A percentile compares a stretch with the other conserved stretches of the same genome.
Conservation (phyloP, 164 flowering plant genomes). For the Euptelea pleiosperma region DNA sequence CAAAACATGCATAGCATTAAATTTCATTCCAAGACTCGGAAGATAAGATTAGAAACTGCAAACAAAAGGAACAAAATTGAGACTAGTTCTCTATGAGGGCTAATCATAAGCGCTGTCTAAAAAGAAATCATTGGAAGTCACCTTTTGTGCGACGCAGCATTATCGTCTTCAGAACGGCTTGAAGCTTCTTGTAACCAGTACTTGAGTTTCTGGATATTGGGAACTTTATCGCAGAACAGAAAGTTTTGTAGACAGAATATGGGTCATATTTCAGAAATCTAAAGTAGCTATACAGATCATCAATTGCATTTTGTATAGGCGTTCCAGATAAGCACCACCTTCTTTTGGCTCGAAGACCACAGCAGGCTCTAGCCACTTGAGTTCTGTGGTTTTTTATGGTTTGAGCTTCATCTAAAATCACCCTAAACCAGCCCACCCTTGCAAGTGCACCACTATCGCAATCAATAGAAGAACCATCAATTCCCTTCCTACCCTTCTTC, state of each 20-base stretch:
- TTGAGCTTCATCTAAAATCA: constrained; percentile 96
- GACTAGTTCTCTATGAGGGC: neutral
- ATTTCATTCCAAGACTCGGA: no score
- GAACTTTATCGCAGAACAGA: constrained; percentile 50
- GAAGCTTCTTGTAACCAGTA: constrained; percentile 89
- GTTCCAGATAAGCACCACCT: constrained; percentile 99
- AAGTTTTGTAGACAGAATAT: constrained; percentile 62
- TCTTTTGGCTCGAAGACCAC: constrained; percentile 88
- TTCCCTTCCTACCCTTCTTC: constrained; percentile 59
- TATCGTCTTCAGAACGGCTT: constrained; percentile 72
- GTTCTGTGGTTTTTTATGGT: constrained; percentile 95
- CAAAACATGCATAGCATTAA: no score
- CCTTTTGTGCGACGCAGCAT: constrained; percentile 99
- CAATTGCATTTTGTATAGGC: constrained; percentile 92
- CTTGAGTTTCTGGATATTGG: constrained; percentile 68
- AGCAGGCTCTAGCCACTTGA: constrained; percentile 93
- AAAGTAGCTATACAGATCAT: constrained; percentile 96
- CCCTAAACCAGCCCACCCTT: constrained; percentile 82
- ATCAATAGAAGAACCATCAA: constrained; percentile 44
- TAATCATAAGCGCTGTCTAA: neutral
- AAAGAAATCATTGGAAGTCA: constrained; percentile 5
- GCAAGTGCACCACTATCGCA: constrained; percentile 69
- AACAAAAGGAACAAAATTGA: neutral
- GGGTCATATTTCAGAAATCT: constrained; percentile 89
- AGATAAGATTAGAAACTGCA: no score